Evolutionary conservation across 1,284 basidiomycete species (phyloP), one percentile per base, ranked within the genome.

Genomic region (Ceratobasidium sp.): DNA sequence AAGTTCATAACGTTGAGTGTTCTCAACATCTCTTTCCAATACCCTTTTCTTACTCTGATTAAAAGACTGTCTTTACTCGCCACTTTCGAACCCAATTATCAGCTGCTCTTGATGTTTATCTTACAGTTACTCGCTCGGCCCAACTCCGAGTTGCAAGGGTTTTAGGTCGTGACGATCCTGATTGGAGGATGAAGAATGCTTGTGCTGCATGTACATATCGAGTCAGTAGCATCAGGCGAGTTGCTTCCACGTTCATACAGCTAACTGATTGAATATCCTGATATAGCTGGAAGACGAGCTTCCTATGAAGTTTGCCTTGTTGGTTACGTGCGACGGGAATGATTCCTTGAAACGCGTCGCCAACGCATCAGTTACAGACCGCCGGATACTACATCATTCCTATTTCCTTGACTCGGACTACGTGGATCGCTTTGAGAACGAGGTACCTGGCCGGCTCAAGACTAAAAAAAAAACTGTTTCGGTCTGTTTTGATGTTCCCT

Each of bases 281-380:
- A n/a, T n/a, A n/a, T 41, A 77, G 76, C 57, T 76, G 15, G 48
- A 45, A 29, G 75, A 53, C 7, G 72, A 77, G 41, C 75, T 72
- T 22, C 31, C 19, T 1, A 63, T 79, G 5, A 24, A 41, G 19
- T 74, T 75, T 29, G 29, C 33, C 0, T 24, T 63, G 1, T 50
- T 79, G 1, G 65, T 76, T 7, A 76, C 76, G 0, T 67, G 71
- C 19, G 79, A 79, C 29, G 77, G 77, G 15, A 79, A 77, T 45
- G 54, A 72, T 54, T 62, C 66, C 22, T 15, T 59, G 27, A 66
- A 59, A 50, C 47, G 63, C 17, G 57, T 73, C 17, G 14, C 9
- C 17, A 47, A 48, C 41, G 41, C 44, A 57, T 29, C 29, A 24
- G 2, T 74, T 76, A 48, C 53, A 3, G 76, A 79, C 41, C 50